These are phyloP conservation scores for Nicotiana undulata DNA, from an alignment of 257 asterid species.

Conservation along the genomic window DNA sequence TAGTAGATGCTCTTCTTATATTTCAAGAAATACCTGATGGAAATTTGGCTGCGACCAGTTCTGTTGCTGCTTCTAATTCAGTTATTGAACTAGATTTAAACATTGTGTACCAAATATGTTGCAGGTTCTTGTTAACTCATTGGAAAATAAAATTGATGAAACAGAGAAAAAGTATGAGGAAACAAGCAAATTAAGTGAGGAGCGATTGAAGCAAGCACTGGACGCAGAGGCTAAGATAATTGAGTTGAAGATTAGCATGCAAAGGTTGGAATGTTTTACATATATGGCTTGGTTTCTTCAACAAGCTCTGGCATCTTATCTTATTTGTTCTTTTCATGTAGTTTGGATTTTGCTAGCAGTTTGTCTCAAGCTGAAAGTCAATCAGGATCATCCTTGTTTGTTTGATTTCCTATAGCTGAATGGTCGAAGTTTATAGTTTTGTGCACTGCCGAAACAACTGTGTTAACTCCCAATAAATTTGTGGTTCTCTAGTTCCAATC, in stretches of 20 bases:
- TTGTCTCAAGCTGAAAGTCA: background rate
- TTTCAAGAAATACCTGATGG: background rate
- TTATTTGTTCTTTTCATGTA: background rate
- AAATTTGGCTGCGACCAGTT: background rate
- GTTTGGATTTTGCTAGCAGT: background rate
- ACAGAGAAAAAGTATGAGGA: slow-evolving; percentile 65
- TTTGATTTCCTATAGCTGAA: background rate
- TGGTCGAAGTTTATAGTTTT: background rate
- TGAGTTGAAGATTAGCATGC: slow-evolving; percentile 61
- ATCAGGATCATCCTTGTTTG: background rate
- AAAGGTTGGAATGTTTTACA: slow-evolving; percentile 35
- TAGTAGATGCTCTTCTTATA: slow-evolving; percentile 4
- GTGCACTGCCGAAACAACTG: background rate
- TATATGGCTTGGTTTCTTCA: background rate
- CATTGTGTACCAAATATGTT: slow-evolving; percentile 6
- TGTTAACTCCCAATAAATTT: background rate
- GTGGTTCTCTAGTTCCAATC: background rate
- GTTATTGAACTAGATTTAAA: background rate
- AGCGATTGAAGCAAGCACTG: slow-evolving; percentile 55
- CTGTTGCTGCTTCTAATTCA: background rate
- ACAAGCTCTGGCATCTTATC: background rate
- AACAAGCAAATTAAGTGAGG: slow-evolving; percentile 50
- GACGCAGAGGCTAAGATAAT: slow-evolving; percentile 72
- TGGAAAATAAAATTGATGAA: slow-evolving; percentile 63
- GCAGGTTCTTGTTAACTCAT: slow-evolving; percentile 53